Conservation (phyloP, 352 stramenopile species). For the Globisporangium polare region DNA sequence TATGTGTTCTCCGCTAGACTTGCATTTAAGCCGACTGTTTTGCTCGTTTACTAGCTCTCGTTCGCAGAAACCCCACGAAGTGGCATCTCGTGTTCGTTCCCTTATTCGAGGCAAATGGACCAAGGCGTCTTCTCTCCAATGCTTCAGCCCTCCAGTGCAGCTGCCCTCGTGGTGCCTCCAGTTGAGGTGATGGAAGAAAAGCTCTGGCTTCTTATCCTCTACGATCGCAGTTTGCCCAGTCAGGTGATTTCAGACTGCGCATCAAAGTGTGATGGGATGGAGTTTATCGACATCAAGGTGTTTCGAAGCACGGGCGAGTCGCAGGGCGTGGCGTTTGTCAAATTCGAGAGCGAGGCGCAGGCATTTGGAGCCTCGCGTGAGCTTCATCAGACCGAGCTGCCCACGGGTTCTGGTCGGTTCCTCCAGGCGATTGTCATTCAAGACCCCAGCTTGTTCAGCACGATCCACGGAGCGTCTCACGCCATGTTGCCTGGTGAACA, state of each 20-base stretch:
- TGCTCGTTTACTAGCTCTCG: slow-evolving; percentile 26
- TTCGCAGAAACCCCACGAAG: slow-evolving; percentile 34
- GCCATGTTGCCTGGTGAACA: not conserved
- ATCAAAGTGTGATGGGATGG: slow-evolving; percentile 57
- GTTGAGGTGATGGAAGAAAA: slow-evolving; percentile 22
- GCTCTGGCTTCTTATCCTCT: slow-evolving; percentile 68
- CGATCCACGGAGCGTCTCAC: slow-evolving; percentile 33
- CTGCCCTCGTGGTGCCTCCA: slow-evolving; percentile 8
- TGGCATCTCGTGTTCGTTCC: not conserved
- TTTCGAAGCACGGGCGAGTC: slow-evolving; percentile 53
- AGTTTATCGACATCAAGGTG: slow-evolving; percentile 83
- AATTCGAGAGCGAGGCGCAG: slow-evolving; percentile 54
- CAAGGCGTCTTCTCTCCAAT: slow-evolving; percentile 1
- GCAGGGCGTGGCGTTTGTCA: slow-evolving; percentile 72
- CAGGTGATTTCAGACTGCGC: slow-evolving; percentile 60
- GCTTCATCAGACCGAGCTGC: slow-evolving; percentile 63
- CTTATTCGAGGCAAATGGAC: slow-evolving; percentile 8
- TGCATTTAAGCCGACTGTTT: no score
- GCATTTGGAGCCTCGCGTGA: slow-evolving; percentile 40
- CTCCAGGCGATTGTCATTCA: slow-evolving; percentile 68
- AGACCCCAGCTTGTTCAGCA: slow-evolving; percentile 63
- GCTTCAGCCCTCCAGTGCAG: not conserved
- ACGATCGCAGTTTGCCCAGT: slow-evolving; percentile 58
- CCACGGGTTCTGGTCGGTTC: slow-evolving; percentile 38
- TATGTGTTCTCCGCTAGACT: not conserved